phyloP scores from a whole-genome alignment of 1,139 yeast species.

The Debaryomycetaceae sp. region DNA sequence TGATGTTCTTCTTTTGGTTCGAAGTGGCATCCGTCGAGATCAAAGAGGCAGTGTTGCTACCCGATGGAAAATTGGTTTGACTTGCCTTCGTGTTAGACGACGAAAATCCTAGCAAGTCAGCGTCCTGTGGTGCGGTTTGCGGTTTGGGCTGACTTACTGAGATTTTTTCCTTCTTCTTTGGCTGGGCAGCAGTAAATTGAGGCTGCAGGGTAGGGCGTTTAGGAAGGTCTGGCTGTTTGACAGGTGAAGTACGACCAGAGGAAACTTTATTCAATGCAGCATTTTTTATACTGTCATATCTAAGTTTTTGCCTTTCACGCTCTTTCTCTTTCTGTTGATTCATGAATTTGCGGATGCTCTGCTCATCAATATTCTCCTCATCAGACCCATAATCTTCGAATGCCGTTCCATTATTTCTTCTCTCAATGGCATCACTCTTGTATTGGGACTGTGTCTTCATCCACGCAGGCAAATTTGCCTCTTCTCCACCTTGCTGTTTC shows the following conservation, averaged over 20 bases:
- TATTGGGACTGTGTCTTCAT: conserved; percentile 59
- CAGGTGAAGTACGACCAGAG: conserved; percentile 11
- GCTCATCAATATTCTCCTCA: conserved; percentile 42
- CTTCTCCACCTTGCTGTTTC: conserved; percentile 18
- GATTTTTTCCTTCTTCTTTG: not conserved
- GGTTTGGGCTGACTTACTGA: not conserved
- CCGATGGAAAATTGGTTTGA: conserved; percentile 12
- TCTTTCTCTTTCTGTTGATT: conserved; percentile 38
- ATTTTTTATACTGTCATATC: conserved; percentile 20
- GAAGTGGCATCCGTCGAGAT: conserved; percentile 16
- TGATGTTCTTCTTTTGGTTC: conserved; percentile 1
- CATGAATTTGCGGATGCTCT: conserved; percentile 39
- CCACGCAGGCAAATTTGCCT: conserved; percentile 69
- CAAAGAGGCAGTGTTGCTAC: conserved; percentile 10
- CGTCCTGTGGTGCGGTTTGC: conserved; percentile 5
- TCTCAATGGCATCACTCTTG: conserved; percentile 39
- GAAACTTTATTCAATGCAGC: conserved; percentile 16
- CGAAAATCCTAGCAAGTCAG: conserved; percentile 21
- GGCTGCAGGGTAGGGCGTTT: conserved; percentile 4
- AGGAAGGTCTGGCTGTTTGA: conserved; percentile 1
- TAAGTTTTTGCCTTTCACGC: conserved; percentile 27
- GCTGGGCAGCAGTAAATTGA: not conserved
- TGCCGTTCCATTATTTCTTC: conserved; percentile 31
- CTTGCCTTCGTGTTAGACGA: conserved; percentile 12
- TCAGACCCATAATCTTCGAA: conserved; percentile 42